Conservation (phyloP, 495 filamentous ascomycete genomes). For the Darksidea phi region DNA sequence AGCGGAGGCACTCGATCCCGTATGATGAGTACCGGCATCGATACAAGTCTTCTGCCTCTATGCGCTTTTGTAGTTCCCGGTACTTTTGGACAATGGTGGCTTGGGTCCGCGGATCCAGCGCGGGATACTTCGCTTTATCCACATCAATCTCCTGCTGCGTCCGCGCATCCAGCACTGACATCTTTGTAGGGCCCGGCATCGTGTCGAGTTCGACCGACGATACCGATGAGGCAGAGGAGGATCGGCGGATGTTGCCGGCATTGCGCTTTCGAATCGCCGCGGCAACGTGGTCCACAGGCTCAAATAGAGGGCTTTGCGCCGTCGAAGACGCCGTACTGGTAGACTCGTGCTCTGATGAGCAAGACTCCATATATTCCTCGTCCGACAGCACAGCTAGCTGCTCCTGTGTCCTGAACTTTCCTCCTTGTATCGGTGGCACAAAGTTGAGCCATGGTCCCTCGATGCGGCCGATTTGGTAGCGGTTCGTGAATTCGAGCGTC, state of each 20-base stretch:
- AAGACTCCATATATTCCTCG: conserved; percentile 41
- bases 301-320: conserved; percentile 44
- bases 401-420: conserved; percentile 66
- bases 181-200: conserved; percentile 49
- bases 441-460: conserved; percentile 87
- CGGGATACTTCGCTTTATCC: conserved; percentile 79
- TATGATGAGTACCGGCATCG: conserved; percentile 85
- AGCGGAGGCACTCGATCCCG: conserved; percentile 71
- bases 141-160: conserved; percentile 73
- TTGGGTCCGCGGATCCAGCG: conserved; percentile 73
- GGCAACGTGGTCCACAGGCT: conserved; percentile 30
- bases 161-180: conserved; percentile 68
- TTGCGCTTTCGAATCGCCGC: conserved; percentile 24
- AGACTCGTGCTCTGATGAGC: conserved; percentile 46
- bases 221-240: conserved; percentile 45
- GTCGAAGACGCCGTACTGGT: conserved; percentile 49
- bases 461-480: conserved; percentile 80
- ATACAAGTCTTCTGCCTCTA: conserved; percentile 74
- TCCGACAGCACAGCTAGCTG: conserved; percentile 32
- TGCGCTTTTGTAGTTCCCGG: conserved; percentile 65
- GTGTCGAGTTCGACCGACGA: conserved; percentile 48
- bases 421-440: conserved; percentile 88
- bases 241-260: conserved; percentile 6
- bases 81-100: conserved; percentile 78
- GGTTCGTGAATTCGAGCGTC: conserved; percentile 71